Evolutionary conservation across 2,329 filamentous ascomycete species (phyloP).

Genomic region (Drechslerella coelobrocha): DNA sequence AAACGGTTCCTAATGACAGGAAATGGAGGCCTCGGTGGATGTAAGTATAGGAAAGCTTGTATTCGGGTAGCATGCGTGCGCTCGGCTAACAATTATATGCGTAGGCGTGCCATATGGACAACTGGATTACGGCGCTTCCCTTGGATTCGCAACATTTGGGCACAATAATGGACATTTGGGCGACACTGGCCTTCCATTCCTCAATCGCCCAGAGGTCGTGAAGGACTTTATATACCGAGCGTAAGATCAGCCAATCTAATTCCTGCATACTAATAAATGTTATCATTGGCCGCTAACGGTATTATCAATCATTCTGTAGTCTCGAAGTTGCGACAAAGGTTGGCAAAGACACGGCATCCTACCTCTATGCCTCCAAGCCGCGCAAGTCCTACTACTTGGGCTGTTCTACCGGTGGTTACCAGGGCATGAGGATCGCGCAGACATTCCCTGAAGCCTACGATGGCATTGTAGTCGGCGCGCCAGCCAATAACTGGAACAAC

Average conservation of each 20-base stretch:
- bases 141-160: constrained; percentile 28
- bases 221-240: constrained; percentile 35
- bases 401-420: constrained; percentile 63
- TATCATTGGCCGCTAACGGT: too few relatives aligned
- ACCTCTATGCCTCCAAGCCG: constrained; percentile 11
- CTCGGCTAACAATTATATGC: neutral
- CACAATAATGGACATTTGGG: constrained; percentile 41
- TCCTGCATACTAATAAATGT: neutral
- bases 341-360: constrained; percentile 26
- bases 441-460: constrained; percentile 62
- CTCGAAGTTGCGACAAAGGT: constrained; percentile 7
- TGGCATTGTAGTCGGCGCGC: constrained; percentile 61
- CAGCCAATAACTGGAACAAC: constrained; percentile 60
- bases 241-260: neutral
- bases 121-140: constrained; percentile 9
- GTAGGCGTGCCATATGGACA: constrained; percentile 16
- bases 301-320: neutral
- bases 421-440: constrained; percentile 61
- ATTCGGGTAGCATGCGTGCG: too few relatives aligned
- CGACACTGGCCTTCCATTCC: constrained; percentile 6
- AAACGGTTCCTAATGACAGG: constrained; percentile 20
- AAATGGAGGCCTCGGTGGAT: constrained; percentile 21
- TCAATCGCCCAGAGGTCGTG: constrained; percentile 38
- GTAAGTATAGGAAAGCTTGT: neutral
- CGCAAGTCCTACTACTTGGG: constrained; percentile 62